A percentile compares a stretch with the other conserved stretches of the same genome.
phyloP scores from a whole-genome alignment of 352 stramenopile genomes.

The Phytophthora pseudosyringae region DNA sequence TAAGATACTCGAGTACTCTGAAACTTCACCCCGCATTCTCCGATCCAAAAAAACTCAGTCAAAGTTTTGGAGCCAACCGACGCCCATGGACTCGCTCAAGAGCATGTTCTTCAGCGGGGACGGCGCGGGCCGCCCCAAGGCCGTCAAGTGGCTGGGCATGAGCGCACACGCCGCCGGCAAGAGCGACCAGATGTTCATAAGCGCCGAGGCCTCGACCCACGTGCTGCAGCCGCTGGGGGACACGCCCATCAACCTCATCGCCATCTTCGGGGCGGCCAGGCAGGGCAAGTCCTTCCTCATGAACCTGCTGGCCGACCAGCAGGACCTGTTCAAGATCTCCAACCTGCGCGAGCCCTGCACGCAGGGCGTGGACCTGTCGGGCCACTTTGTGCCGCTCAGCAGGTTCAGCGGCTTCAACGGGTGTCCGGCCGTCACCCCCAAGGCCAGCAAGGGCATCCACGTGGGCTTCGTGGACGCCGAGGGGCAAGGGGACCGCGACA shows the following conservation, averaged over 20 bases:
- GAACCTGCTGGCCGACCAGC: conserved; percentile 86
- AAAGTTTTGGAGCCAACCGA: conserved; percentile 3
- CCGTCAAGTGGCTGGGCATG: conserved; percentile 89
- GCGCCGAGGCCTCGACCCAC: conserved; percentile 54
- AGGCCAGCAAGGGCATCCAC: conserved; percentile 50
- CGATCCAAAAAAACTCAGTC: conserved; percentile 15
- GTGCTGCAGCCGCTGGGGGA: conserved; percentile 71
- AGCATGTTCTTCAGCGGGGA: conserved; percentile 43
- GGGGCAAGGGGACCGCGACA: conserved; percentile 85
- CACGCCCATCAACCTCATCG: conserved; percentile 81
- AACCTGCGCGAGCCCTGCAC: conserved; percentile 88
- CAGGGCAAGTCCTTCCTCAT: conserved; percentile 90
- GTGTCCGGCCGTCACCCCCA: conserved; percentile 46
- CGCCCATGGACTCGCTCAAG: conserved; percentile 42
- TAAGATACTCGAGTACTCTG: too few species aligned
- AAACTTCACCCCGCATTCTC: neutral
- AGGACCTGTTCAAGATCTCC: conserved; percentile 90
- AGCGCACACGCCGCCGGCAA: conserved; percentile 41
- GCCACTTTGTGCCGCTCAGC: conserved; percentile 72
- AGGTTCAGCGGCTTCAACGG: conserved; percentile 79
- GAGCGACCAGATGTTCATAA: conserved; percentile 78
- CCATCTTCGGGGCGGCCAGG: conserved; percentile 84
- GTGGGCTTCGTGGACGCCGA: conserved; percentile 89
- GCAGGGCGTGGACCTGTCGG: conserved; percentile 84
- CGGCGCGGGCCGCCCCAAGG: conserved; percentile 34